Evolutionary conservation across 352 stramenopile genomes (phyloP).

Genomic region (Paralagenidium karlingii): DNA sequence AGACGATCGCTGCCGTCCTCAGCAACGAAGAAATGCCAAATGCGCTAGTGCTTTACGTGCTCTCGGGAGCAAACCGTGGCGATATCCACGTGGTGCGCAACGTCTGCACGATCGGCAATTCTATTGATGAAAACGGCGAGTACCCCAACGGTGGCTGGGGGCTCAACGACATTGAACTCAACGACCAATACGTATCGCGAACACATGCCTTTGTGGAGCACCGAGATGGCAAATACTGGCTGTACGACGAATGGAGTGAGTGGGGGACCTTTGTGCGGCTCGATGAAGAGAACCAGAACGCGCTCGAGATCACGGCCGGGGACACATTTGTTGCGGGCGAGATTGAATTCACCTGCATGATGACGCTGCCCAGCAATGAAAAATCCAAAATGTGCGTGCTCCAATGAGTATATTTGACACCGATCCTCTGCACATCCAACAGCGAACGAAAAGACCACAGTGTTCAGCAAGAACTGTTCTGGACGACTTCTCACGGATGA

Average conservation of each 20-base stretch:
- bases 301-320: slow-evolving; percentile 42
- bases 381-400: slow-evolving; percentile 43
- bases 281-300: slow-evolving; percentile 35
- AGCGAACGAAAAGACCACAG: background rate
- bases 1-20: slow-evolving; percentile 37
- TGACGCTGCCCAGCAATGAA: slow-evolving; percentile 39
- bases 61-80: slow-evolving; percentile 56
- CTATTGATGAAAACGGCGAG: background rate
- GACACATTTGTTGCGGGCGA: slow-evolving; percentile 59
- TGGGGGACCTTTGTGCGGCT: slow-evolving; percentile 68
- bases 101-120: slow-evolving; percentile 28
- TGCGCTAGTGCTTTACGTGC: slow-evolving; percentile 61
- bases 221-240: slow-evolving; percentile 51
- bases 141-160: slow-evolving; percentile 30
- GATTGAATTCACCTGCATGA: slow-evolving; percentile 66
- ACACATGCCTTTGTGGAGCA: slow-evolving; percentile 60
- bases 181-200: slow-evolving; percentile 43
- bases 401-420: slow-evolving; percentile 9
- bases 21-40: slow-evolving; percentile 31
- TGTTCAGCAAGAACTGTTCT: background rate
- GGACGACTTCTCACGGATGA: too few species aligned
- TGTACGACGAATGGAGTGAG: slow-evolving; percentile 55
- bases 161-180: slow-evolving; percentile 52
- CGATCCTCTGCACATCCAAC: too few species aligned
- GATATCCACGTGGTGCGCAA: slow-evolving; percentile 70